phyloP scores from a whole-genome alignment of 345 rosid genomes.

The Salix viminalis region DNA sequence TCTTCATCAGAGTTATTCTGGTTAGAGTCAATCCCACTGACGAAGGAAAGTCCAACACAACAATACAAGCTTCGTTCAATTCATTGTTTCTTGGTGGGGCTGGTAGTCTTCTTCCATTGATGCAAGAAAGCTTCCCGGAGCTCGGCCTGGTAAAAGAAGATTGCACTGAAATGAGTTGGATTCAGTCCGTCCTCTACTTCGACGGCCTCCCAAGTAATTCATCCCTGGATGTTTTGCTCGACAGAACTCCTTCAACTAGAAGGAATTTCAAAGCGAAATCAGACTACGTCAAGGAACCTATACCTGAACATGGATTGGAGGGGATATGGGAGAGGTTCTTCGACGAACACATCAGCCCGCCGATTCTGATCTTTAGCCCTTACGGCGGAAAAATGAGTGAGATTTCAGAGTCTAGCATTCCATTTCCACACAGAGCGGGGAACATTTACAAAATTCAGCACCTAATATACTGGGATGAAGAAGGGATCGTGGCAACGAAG shows the following conservation, averaged over 20 bases:
- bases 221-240: not conserved
- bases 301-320: not conserved
- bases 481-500: not conserved
- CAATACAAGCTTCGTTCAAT: not conserved
- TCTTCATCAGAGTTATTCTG: not conserved
- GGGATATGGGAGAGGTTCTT: not conserved
- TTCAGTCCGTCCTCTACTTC: not conserved
- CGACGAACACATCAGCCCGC: not conserved
- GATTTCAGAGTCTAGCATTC: not conserved
- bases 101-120: not conserved
- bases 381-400: not conserved
- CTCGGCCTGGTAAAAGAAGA: not conserved
- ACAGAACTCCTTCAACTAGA: not conserved
- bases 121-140: not conserved
- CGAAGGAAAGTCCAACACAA: no score
- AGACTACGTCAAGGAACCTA: not conserved
- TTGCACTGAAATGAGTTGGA: not conserved
- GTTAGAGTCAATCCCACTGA: no score
- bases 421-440: not conserved
- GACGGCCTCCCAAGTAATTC: not conserved
- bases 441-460: not conserved
- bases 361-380: not conserved
- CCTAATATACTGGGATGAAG: not conserved
- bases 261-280: not conserved
- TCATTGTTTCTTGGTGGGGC: not conserved